These are phyloP conservation scores for Saitozyma podzolica DNA, from an alignment of 768 basidiomycete species.

Conservation along the genomic window DNA sequence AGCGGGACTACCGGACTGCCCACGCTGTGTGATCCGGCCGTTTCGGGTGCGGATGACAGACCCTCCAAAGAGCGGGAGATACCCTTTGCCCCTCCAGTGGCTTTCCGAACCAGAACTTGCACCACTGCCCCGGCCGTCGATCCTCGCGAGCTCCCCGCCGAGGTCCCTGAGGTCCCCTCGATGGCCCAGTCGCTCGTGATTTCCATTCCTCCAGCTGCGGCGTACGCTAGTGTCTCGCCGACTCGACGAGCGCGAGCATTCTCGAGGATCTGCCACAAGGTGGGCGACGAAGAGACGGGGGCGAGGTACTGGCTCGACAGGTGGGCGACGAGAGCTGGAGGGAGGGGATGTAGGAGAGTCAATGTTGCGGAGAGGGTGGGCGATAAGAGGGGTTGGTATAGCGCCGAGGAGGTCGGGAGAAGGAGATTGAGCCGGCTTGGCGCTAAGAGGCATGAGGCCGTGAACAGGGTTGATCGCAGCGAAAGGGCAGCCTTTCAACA, in stretches of 20 bases:
- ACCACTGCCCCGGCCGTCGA: slow-evolving; percentile 51
- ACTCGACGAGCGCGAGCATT: slow-evolving; percentile 62
- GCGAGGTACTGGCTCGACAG: slow-evolving; percentile 71
- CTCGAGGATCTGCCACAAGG: slow-evolving; percentile 76
- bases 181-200: slow-evolving; percentile 26
- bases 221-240: slow-evolving; percentile 54
- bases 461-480: not conserved
- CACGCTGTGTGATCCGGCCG: not conserved
- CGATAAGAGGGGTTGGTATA: slow-evolving; percentile 27
- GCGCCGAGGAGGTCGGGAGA: slow-evolving; percentile 23
- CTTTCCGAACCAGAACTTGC: slow-evolving; percentile 59
- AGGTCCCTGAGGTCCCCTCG: not conserved
- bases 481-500: not conserved
- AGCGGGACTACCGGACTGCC: not conserved
- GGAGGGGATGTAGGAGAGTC: slow-evolving; percentile 58
- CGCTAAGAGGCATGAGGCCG: slow-evolving; percentile 20
- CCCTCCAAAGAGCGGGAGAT: slow-evolving; percentile 44
- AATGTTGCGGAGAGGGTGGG: slow-evolving; percentile 37
- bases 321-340: slow-evolving; percentile 67
- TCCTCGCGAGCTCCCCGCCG: not conserved
- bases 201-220: slow-evolving; percentile 15
- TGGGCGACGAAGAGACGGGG: slow-evolving; percentile 62
- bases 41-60: not conserved
- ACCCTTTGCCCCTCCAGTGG: slow-evolving; percentile 46
- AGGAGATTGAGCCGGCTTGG: slow-evolving; percentile 43